These are phyloP conservation scores for Sporobolomyces roseus DNA, from an alignment of 768 basidiomycete species.

Conservation along the genomic window DNA sequence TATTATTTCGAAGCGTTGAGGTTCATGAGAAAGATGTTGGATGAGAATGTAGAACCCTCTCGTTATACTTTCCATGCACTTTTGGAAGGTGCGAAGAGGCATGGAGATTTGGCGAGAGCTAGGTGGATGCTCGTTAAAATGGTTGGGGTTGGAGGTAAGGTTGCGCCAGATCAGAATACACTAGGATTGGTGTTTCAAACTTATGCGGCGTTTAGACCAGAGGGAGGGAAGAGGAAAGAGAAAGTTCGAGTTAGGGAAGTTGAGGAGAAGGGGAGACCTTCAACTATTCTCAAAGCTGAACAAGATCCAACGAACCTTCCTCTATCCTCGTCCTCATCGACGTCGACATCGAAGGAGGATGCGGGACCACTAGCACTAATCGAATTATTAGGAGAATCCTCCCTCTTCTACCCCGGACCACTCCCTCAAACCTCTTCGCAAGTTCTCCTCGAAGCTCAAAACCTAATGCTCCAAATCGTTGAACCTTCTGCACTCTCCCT, in stretches of 20 bases:
- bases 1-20: conserved; percentile 70
- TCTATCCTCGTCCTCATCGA: neutral
- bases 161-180: conserved; percentile 24
- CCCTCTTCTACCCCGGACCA: conserved; percentile 37
- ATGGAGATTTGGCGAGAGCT: conserved; percentile 74
- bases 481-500: neutral
- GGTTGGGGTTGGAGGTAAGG: conserved; percentile 50
- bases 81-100: conserved; percentile 81
- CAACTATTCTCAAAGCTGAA: neutral
- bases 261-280: conserved; percentile 9
- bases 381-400: conserved; percentile 34
- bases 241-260: neutral
- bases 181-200: conserved; percentile 38
- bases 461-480: conserved; percentile 35
- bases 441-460: conserved; percentile 27
- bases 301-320: conserved; percentile 20
- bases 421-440: conserved; percentile 32
- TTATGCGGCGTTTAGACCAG: conserved; percentile 34
- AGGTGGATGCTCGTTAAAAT: conserved; percentile 90
- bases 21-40: conserved; percentile 80
- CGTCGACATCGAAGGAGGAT: neutral
- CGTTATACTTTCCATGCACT: conserved; percentile 70
- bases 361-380: conserved; percentile 17
- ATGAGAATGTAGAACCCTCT: conserved; percentile 58
- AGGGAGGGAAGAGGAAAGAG: conserved; percentile 1